phyloP scores from a whole-genome alignment of 2,329 filamentous ascomycete species.

The Hypoxylon sp. region DNA sequence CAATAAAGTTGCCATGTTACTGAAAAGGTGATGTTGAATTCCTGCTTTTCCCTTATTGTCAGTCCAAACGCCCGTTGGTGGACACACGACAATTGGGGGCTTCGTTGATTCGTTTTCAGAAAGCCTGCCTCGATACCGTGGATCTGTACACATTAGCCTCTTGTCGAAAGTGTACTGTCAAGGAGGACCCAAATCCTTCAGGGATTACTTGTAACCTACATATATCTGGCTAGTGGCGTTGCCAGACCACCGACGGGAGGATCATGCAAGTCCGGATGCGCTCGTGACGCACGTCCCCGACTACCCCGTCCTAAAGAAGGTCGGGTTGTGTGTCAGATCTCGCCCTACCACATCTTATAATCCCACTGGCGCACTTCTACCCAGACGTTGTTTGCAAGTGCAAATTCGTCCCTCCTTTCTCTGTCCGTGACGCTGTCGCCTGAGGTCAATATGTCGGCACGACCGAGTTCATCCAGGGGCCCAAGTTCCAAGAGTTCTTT shows the following conservation, averaged over 20 bases:
- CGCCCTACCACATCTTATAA: conserved; percentile 48
- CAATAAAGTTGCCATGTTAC: conserved; percentile 10
- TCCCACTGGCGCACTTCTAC: conserved; percentile 39
- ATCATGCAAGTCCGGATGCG: conserved; percentile 45
- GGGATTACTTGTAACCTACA: conserved; percentile 33
- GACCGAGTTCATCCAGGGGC: conserved; percentile 58
- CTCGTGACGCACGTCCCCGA: conserved; percentile 48
- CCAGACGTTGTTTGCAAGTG: conserved; percentile 36
- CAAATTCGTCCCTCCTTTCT: conserved; percentile 43
- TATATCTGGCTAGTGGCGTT: conserved; percentile 38
- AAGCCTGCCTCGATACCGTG: conserved; percentile 23
- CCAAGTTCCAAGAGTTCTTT: conserved; percentile 48
- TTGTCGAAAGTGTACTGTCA: conserved; percentile 24
- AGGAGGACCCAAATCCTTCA: conserved; percentile 29
- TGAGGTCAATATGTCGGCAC: conserved; percentile 50
- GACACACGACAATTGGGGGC: conserved; percentile 9
- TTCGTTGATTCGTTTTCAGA: conserved; percentile 36
- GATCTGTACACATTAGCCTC: conserved; percentile 27
- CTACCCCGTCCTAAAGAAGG: conserved; percentile 44
- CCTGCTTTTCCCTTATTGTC: conserved; percentile 9
- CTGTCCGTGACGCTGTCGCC: conserved; percentile 41
- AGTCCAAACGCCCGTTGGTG: conserved; percentile 23
- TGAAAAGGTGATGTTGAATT: conserved; percentile 5
- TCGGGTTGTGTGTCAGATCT: conserved; percentile 50
- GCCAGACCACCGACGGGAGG: conserved; percentile 42